phyloP scores from a whole-genome alignment of 164 flowering plant species.

The Vitis vinifera region ASM3070453v1 NC_081809.1:7067501-7068000 shows the following conservation, averaged over 20 bases:
- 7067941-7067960: slow-evolving; percentile 1
- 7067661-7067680: no score
- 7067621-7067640: no score
- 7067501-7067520: not conserved
- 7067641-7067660: no score
- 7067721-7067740: no score
- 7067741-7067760: no score
- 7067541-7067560: not conserved
- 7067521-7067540: not conserved
- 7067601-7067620: no score
- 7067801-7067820: slow-evolving; percentile 3
- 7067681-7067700: no score
- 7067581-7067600: no score
- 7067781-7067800: slow-evolving; percentile 3
- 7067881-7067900: slow-evolving; percentile 81
- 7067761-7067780: no score
- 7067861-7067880: slow-evolving; percentile 85
- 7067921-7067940: slow-evolving; percentile 92
- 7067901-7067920: slow-evolving; percentile 80
- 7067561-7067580: not conserved
- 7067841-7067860: slow-evolving; percentile 79
- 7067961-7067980: not conserved
- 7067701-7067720: no score
- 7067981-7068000: not conserved
- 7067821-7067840: slow-evolving; percentile 80